phyloP scores from a whole-genome alignment of 2,329 filamentous ascomycete genomes.

The Decorospora gaudefroyi region DNA sequence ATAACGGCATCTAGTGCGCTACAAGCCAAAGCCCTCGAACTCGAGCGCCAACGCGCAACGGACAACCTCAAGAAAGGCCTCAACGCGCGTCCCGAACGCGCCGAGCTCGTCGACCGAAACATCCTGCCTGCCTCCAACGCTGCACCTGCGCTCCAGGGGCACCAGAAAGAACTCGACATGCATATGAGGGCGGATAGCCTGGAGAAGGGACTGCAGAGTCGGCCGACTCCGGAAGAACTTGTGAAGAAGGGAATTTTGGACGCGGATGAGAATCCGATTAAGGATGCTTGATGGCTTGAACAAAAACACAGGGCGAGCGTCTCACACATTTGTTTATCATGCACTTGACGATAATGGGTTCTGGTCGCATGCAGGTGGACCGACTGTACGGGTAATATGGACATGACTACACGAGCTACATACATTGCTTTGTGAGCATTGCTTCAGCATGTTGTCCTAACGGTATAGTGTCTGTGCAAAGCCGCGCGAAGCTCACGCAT shows the following conservation, averaged over 20 bases:
- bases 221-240: constrained; percentile 75
- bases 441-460: too few relatives aligned
- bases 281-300: constrained; percentile 23
- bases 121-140: constrained; percentile 80
- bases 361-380: constrained; percentile 4
- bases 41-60: constrained; percentile 66
- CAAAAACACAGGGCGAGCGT: not conserved
- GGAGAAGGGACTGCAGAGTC: constrained; percentile 81
- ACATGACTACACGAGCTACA: constrained; percentile 6
- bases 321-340: not conserved
- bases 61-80: constrained; percentile 69
- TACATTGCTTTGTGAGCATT: not conserved
- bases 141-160: constrained; percentile 76
- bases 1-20: too few relatives aligned
- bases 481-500: too few relatives aligned
- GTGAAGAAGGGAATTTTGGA: constrained; percentile 78
- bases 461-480: too few relatives aligned
- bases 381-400: constrained; percentile 8
- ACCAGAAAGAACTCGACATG: constrained; percentile 82
- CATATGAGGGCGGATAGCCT: constrained; percentile 86
- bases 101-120: constrained; percentile 81
- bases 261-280: constrained; percentile 43
- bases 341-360: constrained; percentile 6
- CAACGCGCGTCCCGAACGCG: constrained; percentile 67
- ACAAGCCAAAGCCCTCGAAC: constrained; percentile 64